These are phyloP conservation scores for Gautieria morchelliformis DNA, from an alignment of 768 basidiomycete species.

Conservation along the genomic window DNA sequence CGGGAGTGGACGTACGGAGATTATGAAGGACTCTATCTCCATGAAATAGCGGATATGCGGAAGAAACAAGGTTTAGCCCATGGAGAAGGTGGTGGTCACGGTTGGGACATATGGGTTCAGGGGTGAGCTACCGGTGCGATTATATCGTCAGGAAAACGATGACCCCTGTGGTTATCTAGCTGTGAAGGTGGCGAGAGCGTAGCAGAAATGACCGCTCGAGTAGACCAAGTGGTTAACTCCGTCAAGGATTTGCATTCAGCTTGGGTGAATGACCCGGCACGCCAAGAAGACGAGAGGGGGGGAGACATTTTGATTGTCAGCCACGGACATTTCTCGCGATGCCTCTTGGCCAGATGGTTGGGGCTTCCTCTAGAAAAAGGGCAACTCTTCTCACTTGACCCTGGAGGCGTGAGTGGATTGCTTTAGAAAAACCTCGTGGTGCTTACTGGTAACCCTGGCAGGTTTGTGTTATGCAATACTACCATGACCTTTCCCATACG, in stretches of 20 bases:
- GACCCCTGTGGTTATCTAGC: constrained; percentile 7
- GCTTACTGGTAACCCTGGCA: not conserved
- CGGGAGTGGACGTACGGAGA: constrained; percentile 32
- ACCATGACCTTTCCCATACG: not conserved
- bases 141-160: not conserved
- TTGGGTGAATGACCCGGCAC: constrained; percentile 7
- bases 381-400: constrained; percentile 2
- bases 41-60: constrained; percentile 5
- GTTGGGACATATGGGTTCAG: constrained; percentile 33
- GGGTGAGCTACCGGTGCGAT: constrained; percentile 12
- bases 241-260: constrained; percentile 6
- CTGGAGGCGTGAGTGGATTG: constrained; percentile 1
- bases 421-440: not conserved
- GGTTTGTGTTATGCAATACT: constrained; percentile 6
- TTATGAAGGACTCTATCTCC: constrained; percentile 20
- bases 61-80: constrained; percentile 19
- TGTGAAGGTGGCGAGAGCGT: constrained; percentile 35
- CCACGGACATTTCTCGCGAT: constrained; percentile 7
- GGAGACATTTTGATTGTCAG: constrained; percentile 10
- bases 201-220: constrained; percentile 31
- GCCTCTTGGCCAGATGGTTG: constrained; percentile 1
- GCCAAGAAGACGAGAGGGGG: constrained; percentile 8
- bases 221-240: constrained; percentile 24
- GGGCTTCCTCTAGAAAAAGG: not conserved
- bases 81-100: constrained; percentile 20